Percentiles rank a stretch among this genome's conserved stretches.
phyloP scores from a whole-genome alignment of 2,329 filamentous ascomycete species.

The Alternaria metachromatica region DNA sequence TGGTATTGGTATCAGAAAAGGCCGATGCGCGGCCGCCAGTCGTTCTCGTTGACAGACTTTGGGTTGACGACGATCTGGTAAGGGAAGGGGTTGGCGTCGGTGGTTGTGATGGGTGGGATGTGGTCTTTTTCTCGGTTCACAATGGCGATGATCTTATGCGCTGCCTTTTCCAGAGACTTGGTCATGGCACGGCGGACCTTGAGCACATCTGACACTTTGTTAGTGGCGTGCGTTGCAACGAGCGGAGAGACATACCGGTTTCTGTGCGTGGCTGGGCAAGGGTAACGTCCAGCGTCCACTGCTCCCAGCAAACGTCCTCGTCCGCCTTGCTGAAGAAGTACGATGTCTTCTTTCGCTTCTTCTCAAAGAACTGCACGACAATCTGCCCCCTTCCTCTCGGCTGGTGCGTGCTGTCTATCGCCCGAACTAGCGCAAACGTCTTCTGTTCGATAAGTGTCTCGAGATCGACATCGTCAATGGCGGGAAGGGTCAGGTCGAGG shows the following conservation, averaged over 20 bases:
- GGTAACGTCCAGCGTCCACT: slow-evolving; percentile 93
- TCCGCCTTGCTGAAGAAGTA: slow-evolving; percentile 77
- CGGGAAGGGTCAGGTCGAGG: slow-evolving; percentile 87
- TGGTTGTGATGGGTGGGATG: slow-evolving; percentile 94
- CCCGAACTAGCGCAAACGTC: slow-evolving; percentile 77
- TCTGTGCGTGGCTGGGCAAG: slow-evolving; percentile 89
- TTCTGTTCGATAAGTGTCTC: slow-evolving; percentile 93
- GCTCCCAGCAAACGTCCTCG: slow-evolving; percentile 96
- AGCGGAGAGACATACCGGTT: slow-evolving; percentile 66
- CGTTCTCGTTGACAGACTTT: slow-evolving; percentile 64
- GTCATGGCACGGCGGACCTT: slow-evolving; percentile 93
- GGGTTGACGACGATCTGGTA: slow-evolving; percentile 92
- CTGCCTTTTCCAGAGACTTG: slow-evolving; percentile 83
- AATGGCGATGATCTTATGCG: slow-evolving; percentile 86
- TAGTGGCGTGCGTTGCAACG: background rate
- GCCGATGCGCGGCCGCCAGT: slow-evolving; percentile 81
- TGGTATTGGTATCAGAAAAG: slow-evolving; percentile 31
- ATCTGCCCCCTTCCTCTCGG: slow-evolving; percentile 75
- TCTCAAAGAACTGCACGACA: slow-evolving; percentile 93
- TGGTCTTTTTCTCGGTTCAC: slow-evolving; percentile 92
- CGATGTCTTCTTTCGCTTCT: slow-evolving; percentile 75
- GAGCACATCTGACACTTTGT: slow-evolving; percentile 70
- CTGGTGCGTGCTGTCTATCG: slow-evolving; percentile 67
- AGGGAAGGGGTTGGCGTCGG: slow-evolving; percentile 89
- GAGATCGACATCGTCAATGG: slow-evolving; percentile 87